These are phyloP conservation scores for Parastagonospora avenae DNA, from an alignment of 2,329 filamentous ascomycete genomes.

Conservation along the genomic window DNA sequence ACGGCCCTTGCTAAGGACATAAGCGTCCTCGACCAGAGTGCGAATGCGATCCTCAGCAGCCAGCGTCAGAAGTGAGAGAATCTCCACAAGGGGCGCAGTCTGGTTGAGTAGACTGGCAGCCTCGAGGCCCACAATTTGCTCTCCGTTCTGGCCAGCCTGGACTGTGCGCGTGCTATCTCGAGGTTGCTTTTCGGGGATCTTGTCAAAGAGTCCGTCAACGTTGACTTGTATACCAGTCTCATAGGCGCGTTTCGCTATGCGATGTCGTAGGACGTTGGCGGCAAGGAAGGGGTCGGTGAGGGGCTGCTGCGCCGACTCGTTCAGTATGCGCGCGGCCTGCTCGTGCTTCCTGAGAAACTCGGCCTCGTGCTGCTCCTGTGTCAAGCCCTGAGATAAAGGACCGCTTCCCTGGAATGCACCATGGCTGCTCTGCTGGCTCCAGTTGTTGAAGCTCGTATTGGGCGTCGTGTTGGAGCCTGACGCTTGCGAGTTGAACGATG, in stretches of 20 bases:
- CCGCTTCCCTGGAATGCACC: conserved; percentile 48
- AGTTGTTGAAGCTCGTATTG: conserved; percentile 54
- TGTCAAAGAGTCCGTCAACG: conserved; percentile 59
- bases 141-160: conserved; percentile 63
- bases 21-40: conserved; percentile 77
- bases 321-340: conserved; percentile 66
- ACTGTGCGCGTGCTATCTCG: conserved; percentile 44
- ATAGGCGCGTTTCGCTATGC: conserved; percentile 62
- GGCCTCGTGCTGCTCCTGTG: conserved; percentile 70
- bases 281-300: conserved; percentile 75
- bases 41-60: conserved; percentile 80
- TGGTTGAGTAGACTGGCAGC: conserved; percentile 68
- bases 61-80: conserved; percentile 81
- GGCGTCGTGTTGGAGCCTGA: conserved; percentile 43
- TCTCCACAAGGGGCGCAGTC: conserved; percentile 77
- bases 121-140: conserved; percentile 62
- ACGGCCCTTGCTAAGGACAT: conserved; percentile 70
- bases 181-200: conserved; percentile 39
- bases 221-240: conserved; percentile 65
- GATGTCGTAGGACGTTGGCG: conserved; percentile 62
- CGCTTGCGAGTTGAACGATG: conserved; percentile 51
- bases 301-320: conserved; percentile 68
- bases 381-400: conserved; percentile 58
- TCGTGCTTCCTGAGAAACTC: conserved; percentile 69
- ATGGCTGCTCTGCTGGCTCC: conserved; percentile 47